Conservation (phyloP, 257 asterid species). For the Cruciata laevipes region DNA sequence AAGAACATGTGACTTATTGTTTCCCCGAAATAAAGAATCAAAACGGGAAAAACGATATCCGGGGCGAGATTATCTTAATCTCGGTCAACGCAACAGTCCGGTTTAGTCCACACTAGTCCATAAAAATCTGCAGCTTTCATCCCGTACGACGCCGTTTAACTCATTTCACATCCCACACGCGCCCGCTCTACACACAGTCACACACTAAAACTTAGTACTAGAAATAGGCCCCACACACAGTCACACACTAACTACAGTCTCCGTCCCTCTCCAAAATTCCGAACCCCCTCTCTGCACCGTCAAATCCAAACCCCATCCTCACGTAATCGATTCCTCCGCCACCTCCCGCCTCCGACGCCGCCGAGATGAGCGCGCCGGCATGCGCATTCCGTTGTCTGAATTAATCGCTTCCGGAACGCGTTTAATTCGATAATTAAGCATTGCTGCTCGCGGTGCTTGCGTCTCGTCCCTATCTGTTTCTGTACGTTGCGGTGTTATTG, state of each 20-base stretch:
- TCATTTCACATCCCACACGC: not conserved
- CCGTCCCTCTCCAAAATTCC: not conserved
- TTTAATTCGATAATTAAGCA: slow-evolving; percentile 4
- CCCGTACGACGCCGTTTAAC: not conserved
- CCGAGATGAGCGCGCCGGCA: not conserved
- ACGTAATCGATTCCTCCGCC: not conserved
- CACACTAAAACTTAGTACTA: not conserved
- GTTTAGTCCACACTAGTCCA: not conserved
- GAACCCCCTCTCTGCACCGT: slow-evolving; percentile 13
- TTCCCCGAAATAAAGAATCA: not conserved
- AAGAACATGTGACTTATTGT: not conserved
- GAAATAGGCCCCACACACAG: not conserved
- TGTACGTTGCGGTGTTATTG: not conserved
- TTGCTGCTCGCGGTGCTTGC: not conserved
- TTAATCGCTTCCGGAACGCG: not conserved
- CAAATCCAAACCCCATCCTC: not conserved
- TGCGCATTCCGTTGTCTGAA: slow-evolving; percentile 4
- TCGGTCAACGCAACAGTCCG: not conserved
- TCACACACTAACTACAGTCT: not conserved
- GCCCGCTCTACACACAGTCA: not conserved
- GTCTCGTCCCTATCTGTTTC: not conserved
- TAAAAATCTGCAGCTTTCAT: not conserved
- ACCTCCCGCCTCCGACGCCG: not conserved
- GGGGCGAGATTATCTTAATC: not conserved
- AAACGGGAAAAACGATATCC: not conserved